Percentiles rank a stretch among this genome's conserved stretches.
Conservation (phyloP, 305 asterid species). For the Solanum hybrid region DNA sequence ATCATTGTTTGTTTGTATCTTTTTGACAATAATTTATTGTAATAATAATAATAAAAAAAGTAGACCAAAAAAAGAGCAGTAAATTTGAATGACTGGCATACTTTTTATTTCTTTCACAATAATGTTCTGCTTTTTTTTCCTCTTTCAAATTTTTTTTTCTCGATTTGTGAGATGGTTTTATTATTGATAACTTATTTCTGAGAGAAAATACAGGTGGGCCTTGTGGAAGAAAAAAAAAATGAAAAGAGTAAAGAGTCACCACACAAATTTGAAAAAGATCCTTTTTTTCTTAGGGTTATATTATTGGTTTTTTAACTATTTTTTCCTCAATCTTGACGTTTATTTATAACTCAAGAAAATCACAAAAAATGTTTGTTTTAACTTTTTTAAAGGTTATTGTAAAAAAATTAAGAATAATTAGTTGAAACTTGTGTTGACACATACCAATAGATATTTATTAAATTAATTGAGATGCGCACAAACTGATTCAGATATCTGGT, state of each 20-base stretch:
- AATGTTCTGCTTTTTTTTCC: background rate
- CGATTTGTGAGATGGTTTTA: constrained; percentile 5
- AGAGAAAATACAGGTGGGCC: background rate
- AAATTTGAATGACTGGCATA: background rate
- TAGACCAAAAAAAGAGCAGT: background rate
- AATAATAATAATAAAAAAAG: background rate
- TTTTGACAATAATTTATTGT: background rate
- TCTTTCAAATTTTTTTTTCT: background rate
- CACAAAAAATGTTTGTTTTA: background rate
- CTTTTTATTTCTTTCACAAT: constrained; percentile 5
- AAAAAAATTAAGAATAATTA: background rate
- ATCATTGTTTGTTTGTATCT: background rate
- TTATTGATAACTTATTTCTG: background rate
- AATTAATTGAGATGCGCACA: background rate
- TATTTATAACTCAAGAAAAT: background rate
- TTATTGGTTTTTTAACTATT: background rate
- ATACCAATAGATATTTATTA: background rate
- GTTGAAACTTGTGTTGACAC: background rate
- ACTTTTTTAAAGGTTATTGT: background rate
- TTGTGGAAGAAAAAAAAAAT: background rate
- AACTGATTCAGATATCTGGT: background rate
- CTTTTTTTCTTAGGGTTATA: background rate
- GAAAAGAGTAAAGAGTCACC: background rate
- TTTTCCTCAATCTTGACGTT: background rate
- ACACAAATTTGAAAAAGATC: background rate